Evolutionary conservation across 2,329 filamentous ascomycete species (phyloP), one percentile per base, ranked within the genome.

Genomic region (Parasarocladium wereldwijsianum): DNA sequence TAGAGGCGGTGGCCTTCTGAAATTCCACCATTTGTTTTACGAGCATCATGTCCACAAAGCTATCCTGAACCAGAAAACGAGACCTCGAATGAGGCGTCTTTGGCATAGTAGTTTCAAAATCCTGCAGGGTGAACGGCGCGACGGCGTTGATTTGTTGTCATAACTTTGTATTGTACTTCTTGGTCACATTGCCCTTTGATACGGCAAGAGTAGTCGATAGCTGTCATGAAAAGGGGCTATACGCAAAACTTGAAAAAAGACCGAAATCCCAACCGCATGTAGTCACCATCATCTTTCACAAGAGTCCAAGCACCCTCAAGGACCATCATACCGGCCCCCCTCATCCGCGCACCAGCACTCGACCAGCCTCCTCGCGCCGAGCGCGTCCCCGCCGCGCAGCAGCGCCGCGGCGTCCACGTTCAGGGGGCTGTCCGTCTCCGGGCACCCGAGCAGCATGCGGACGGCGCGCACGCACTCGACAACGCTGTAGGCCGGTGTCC

Each of bases 401-500:
- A 90, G 54, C 40, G 72, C 72, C 32, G 81, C 82, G 18, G 83
- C 64, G 50, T 90, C 82, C 16, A 90, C 67, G 51, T 86, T 86
- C 37, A 90, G 59, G 42, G 82, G 82, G 40, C 68, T 76, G 45
- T 87, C 79, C 26, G 72, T 65, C 49, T 76, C 81, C 2, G 79
- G 77, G 37, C 64, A 71, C 31, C 51, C 42, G 32, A 58, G 59
- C 42, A 90, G 61, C 58, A 80, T 67, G 40, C 79, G 70, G 38
- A 87, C 67, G 26, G 73, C 73, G 42, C 79, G 76, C 44, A 87
- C 58, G 36, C 76, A 79, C 44, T 77, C 70, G 20, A 77, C 67
- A 13, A 96, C 66, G 23, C 77, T 86, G 53, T 93, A 90, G 12
- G 83, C 75, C 1, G 86, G 82, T 35, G 81, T 79, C 87, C 87